Evolutionary conservation across 306 rosid species (phyloP).

Genomic region (Trichosanthes cucumerina): DNA sequence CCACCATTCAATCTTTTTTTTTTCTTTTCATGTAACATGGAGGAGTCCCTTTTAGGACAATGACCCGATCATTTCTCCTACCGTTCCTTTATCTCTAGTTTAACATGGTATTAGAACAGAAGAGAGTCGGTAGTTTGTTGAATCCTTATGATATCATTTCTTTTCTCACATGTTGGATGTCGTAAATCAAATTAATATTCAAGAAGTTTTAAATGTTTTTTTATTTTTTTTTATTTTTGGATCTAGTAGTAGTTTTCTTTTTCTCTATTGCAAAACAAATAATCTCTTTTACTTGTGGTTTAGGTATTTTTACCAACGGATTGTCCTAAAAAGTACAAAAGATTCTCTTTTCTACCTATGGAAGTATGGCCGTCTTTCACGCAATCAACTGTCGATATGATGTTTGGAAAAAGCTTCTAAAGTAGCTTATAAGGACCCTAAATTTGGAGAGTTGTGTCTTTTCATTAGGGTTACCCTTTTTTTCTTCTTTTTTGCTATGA

Average conservation of each 20-base stretch:
- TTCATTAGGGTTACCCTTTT: neutral
- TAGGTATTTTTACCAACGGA: neutral
- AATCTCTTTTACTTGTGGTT: neutral
- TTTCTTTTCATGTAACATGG: slow-evolving; percentile 78
- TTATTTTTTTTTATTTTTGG: neutral
- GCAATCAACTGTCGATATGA: neutral
- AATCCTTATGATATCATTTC: neutral
- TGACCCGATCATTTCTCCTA: neutral
- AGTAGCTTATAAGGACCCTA: neutral
- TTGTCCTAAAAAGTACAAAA: slow-evolving; percentile 9
- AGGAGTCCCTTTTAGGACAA: slow-evolving; percentile 2
- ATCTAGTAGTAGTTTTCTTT: neutral
- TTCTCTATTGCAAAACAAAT: neutral
- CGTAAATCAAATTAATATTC: neutral
- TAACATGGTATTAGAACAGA: neutral
- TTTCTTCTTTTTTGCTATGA: neutral
- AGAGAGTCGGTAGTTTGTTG: neutral
- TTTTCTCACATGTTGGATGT: neutral
- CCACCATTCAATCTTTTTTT: slow-evolving; percentile 38
- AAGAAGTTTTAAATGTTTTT: neutral
- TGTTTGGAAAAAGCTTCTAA: neutral
- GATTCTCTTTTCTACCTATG: slow-evolving; percentile 8
- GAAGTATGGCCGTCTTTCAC: slow-evolving; percentile 4
- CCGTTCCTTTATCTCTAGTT: neutral
- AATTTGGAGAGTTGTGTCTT: neutral